Evolutionary conservation across 106 monocot species (phyloP), one percentile per base, ranked within the genome.

Genomic region (Dendrobium catenatum): DNA sequence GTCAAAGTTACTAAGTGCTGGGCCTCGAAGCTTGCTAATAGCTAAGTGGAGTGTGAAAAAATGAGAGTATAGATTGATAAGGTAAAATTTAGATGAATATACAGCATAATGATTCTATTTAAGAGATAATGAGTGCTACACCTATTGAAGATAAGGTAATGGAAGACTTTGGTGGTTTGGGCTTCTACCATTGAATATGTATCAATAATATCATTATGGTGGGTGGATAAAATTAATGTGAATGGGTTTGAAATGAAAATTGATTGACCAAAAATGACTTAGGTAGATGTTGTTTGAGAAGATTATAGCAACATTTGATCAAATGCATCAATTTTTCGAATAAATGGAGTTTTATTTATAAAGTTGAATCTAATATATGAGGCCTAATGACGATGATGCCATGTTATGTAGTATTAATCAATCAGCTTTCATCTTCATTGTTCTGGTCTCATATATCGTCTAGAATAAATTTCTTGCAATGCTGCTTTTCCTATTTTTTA

Each of bases 371-470:
- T 11, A 67, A 24, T 24, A 68, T 29, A 10, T 11, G 27, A 29
- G 68, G 31, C 13, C 31, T 68, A 31, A 68, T 68, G 26, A 68
- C 31, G 68, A 29, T 68, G 68, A 68, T 68, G 68, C 22, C n/a
- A 68, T 68, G 13, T 68, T 31, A 68, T 68, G 31, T 68, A 29
- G 68, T 13, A 68, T 68, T 68, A 68, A 68, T 68, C 10, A 68
- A 68, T 68, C 13, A 68, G 26, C 13, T 5, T 33, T 68, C 33
- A 17, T 68, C 13, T 68, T 68, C 68, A 68, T 68, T 68, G 10
- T 68, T 68, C 68, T 68, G 2, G 68, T 68, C 4, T 0, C 29
- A 10, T 9, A 33, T 68, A 29, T 68, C 68, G 2, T 68, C 31
- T 33, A 68, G 31, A 4, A 68, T 68, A 68, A 11, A 29, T 68